Evolutionary conservation across 352 stramenopile species (phyloP).

Genomic region (Phytophthora syringae): DNA sequence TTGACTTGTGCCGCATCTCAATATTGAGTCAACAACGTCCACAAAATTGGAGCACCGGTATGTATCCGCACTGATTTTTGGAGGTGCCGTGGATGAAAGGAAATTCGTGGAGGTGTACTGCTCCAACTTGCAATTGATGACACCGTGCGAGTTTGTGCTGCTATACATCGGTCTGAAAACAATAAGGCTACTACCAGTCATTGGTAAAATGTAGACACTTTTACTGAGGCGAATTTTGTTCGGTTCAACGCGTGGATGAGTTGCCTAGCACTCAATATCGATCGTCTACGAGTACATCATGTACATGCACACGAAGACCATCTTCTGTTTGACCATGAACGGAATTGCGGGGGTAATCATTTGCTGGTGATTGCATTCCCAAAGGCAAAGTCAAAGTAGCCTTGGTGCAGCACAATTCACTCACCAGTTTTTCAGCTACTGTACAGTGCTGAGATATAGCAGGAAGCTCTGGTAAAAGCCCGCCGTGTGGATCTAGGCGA

Average conservation of each 20-base stretch:
- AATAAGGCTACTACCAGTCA: not conserved
- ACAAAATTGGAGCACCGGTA: too few species aligned
- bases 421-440: too few species aligned
- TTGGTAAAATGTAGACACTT: too few species aligned
- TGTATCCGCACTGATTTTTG: not conserved
- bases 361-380: constrained; percentile 17
- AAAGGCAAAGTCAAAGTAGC: too few species aligned
- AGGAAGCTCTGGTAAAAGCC: not conserved
- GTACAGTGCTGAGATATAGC: not conserved
- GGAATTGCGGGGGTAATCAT: constrained; percentile 5
- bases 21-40: not conserved
- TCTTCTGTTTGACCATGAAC: too few species aligned
- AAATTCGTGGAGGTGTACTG: not conserved
- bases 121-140: constrained; percentile 7
- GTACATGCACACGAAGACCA: too few species aligned
- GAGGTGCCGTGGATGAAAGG: not conserved
- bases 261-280: too few species aligned
- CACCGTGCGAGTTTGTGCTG: not conserved
- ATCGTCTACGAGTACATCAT: too few species aligned
- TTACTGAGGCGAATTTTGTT: too few species aligned
- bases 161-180: not conserved
- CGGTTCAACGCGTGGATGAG: too few species aligned
- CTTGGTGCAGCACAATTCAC: not conserved
- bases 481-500: not conserved
- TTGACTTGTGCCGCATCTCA: not conserved